These are phyloP conservation scores for Saraca asoca DNA, from an alignment of 331 rosid species.

Conservation along the genomic window DNA sequence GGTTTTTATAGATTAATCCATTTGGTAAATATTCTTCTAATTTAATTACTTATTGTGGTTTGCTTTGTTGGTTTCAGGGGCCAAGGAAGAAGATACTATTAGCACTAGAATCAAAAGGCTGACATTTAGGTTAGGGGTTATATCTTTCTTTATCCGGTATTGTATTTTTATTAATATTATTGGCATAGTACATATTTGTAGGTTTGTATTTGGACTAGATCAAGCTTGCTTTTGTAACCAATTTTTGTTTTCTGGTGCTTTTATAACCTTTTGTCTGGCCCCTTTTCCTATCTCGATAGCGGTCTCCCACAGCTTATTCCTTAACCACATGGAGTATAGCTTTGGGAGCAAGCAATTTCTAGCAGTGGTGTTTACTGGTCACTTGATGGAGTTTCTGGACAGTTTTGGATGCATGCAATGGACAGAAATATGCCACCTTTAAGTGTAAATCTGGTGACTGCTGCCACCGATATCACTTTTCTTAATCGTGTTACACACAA, in stretches of 20 bases:
- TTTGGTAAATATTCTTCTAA: constrained; percentile 5
- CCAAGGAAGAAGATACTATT: constrained; percentile 98
- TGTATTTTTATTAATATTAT: constrained; percentile 23
- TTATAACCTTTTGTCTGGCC: not conserved
- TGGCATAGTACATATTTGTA: constrained; percentile 17
- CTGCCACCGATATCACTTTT: no score
- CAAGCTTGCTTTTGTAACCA: constrained; percentile 24
- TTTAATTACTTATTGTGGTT: constrained; percentile 22
- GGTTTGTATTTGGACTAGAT: constrained; percentile 29
- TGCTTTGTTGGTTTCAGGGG: constrained; percentile 63
- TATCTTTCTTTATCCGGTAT: not conserved
- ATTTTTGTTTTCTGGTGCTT: not conserved
- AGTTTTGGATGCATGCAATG: no score
- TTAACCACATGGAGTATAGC: constrained; percentile 18
- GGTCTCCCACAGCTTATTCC: constrained; percentile 17
- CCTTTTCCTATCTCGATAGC: constrained; percentile 21
- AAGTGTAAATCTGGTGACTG: no score
- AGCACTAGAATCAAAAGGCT: constrained; percentile 82
- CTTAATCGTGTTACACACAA: no score
- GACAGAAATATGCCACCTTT: no score
- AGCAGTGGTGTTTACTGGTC: no score
- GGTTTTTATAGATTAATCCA: not conserved
- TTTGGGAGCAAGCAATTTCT: constrained; percentile 6
- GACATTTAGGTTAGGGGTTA: constrained; percentile 32
- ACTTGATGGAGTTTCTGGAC: no score